A percentile compares a stretch with the other conserved stretches of the same genome.
Conservation (phyloP, 148 eudicot species). For the Hydrangea macrophylla region DNA sequence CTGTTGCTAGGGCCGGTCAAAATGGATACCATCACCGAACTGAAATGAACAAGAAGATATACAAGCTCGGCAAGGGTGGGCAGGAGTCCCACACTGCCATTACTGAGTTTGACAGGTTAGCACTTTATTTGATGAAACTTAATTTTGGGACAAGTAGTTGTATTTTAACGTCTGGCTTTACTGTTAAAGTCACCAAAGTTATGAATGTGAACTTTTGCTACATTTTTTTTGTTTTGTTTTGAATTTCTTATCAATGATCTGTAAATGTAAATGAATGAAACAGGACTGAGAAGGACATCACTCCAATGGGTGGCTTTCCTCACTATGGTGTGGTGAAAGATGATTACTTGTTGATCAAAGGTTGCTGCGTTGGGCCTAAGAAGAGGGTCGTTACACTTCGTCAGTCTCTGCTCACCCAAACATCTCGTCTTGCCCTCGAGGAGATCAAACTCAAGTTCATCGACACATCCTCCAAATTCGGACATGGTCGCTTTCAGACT, state of each 20-base stretch:
- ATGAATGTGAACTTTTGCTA: background rate
- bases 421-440: conserved; percentile 79
- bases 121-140: background rate
- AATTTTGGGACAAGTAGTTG: background rate
- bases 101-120: conserved; percentile 78
- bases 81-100: conserved; percentile 54
- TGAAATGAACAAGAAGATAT: conserved; percentile 77
- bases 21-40: conserved; percentile 85
- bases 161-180: background rate
- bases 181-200: background rate
- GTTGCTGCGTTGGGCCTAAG: conserved; percentile 80
- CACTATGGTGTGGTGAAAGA: conserved; percentile 92
- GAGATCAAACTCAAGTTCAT: conserved; percentile 80
- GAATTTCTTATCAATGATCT: background rate
- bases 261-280: background rate
- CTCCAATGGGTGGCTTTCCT: conserved; percentile 96
- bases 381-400: conserved; percentile 90
- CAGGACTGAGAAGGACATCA: conserved; percentile 90
- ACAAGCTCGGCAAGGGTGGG: conserved; percentile 68
- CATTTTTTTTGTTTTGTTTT: background rate
- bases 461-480: conserved; percentile 90
- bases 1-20: conserved; percentile 86
- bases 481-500: conserved; percentile 96
- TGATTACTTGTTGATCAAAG: conserved; percentile 78
- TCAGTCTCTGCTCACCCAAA: conserved; percentile 72